These are phyloP conservation scores for Angomonas desouzai DNA, from an alignment of 208 protist genomes.

Conservation along the genomic window DNA sequence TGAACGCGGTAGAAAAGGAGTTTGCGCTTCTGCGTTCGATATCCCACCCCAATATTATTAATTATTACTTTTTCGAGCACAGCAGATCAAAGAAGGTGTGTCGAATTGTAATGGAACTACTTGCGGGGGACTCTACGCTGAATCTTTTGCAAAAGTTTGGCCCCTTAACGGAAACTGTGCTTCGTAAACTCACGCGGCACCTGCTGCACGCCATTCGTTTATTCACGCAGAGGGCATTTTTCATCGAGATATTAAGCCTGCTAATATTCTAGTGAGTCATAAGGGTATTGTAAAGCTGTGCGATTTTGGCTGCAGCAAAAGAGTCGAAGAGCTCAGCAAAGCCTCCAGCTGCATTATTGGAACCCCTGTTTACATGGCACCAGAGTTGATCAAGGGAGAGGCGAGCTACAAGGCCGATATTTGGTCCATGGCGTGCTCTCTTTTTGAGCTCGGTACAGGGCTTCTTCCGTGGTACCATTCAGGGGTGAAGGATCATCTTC, in stretches of 20 bases:
- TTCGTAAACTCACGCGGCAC: conserved; percentile 66
- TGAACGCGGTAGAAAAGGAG: conserved; percentile 76
- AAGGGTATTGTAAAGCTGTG: conserved; percentile 85
- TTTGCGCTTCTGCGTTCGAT: conserved; percentile 82
- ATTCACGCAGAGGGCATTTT: conserved; percentile 88
- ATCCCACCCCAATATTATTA: conserved; percentile 86
- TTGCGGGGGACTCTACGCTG: conserved; percentile 82
- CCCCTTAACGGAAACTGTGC: conserved; percentile 71
- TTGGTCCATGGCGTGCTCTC: conserved; percentile 82
- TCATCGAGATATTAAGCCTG: conserved; percentile 90
- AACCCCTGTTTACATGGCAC: conserved; percentile 89
- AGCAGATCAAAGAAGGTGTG: conserved; percentile 81
- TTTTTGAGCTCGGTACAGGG: conserved; percentile 87
- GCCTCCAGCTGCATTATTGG: conserved; percentile 83
- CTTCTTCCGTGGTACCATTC: conserved; percentile 83
- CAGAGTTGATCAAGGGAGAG: conserved; percentile 86
- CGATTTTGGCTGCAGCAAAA: conserved; percentile 91
- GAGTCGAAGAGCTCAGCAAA: conserved; percentile 81
- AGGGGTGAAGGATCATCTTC: conserved; percentile 69
- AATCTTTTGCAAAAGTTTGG: conserved; percentile 77
- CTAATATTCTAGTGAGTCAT: conserved; percentile 87
- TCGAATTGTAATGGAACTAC: conserved; percentile 87
- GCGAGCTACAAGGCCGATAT: conserved; percentile 82
- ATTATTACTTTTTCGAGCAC: conserved; percentile 86
- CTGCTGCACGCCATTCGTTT: conserved; percentile 70